Evolutionary conservation across 495 filamentous ascomycete genomes (phyloP).

Genomic region (Penicillium dipodomyicola): DNA sequence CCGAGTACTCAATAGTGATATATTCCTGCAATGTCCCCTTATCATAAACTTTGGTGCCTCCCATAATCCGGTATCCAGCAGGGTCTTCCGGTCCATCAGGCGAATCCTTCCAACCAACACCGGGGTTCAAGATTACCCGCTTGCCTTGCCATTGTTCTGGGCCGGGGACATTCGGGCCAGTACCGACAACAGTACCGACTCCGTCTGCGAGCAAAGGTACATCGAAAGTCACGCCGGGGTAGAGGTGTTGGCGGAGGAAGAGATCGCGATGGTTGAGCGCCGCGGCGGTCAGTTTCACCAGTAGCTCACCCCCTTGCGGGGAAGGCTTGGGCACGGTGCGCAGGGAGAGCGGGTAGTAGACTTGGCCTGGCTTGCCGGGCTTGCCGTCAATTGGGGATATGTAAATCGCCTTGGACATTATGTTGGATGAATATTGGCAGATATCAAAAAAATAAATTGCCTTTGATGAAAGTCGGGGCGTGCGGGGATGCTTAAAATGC

Average conservation of each 20-base stretch:
- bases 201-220: slow-evolving; percentile 78
- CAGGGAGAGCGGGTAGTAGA: slow-evolving; percentile 69
- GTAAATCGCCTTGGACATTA: slow-evolving; percentile 55
- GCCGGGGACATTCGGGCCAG: slow-evolving; percentile 52
- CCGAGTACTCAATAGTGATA: slow-evolving; percentile 61
- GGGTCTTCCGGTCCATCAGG: slow-evolving; percentile 70
- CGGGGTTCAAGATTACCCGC: slow-evolving; percentile 71
- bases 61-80: slow-evolving; percentile 64
- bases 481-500: slow-evolving; percentile 23
- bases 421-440: not conserved
- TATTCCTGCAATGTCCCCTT: slow-evolving; percentile 71
- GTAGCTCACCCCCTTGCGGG: slow-evolving; percentile 61
- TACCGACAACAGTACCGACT: slow-evolving; percentile 63
- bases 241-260: slow-evolving; percentile 88
- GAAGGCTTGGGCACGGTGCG: slow-evolving; percentile 56
- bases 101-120: slow-evolving; percentile 67
- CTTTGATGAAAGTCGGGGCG: not conserved
- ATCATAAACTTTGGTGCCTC: slow-evolving; percentile 60
- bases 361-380: slow-evolving; percentile 78
- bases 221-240: slow-evolving; percentile 76
- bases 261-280: slow-evolving; percentile 90
- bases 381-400: slow-evolving; percentile 53
- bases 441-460: not conserved
- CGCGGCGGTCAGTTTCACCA: slow-evolving; percentile 68
- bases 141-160: slow-evolving; percentile 55